Evolutionary conservation across 352 stramenopile genomes (phyloP), one percentile per base, ranked within the genome.

Genomic region (Phytophthora ohioensis): DNA sequence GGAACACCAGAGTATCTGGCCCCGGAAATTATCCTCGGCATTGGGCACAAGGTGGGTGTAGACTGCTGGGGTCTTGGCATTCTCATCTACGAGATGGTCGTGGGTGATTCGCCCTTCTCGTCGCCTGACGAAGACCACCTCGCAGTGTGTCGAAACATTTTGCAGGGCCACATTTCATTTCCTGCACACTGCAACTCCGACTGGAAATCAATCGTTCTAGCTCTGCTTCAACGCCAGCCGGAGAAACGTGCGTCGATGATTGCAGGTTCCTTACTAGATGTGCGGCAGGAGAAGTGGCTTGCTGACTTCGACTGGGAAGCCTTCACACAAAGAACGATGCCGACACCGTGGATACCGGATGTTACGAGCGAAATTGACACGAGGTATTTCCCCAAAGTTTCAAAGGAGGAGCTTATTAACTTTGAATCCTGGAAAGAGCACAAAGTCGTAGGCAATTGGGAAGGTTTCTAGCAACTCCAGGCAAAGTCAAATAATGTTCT

Each of bases 61-160:
- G 94, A 98, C 78, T 98, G 93, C 82, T 99, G 97, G 97, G 97
- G 95, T 15, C 79, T 99, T 53, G 97, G 96, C 36, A 97, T 98
- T 46, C 71, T 99, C 17, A 89, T 98, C 46, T 99, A 97, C 73
- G 95, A 99, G 77, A 99, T 99, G 97, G 82, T 98, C 4, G 90
- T 93, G 3, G 96, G 96, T 12, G 93, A 98, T 77, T 96, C 96
- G 17, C 96, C 96, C 11, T 99, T 98, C 66, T 96, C 96, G 45
- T 58, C 36, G 8, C 48, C 84, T 72, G 94, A 98, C 72, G 91
- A 98, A 60, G 95, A 99, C 66, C 94, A 95, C 11, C 97, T 98
- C 79, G 88, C 90, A 32, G 97, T 98, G 39, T 99, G 98, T 79
- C 91, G 98, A 75, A 92, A 97, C 46, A 98, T 99, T 54, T 74